A percentile compares a stretch with the other conserved stretches of the same genome.
phyloP scores from a whole-genome alignment of 139 green algal species.

The Pleodorina starrii region DNA sequence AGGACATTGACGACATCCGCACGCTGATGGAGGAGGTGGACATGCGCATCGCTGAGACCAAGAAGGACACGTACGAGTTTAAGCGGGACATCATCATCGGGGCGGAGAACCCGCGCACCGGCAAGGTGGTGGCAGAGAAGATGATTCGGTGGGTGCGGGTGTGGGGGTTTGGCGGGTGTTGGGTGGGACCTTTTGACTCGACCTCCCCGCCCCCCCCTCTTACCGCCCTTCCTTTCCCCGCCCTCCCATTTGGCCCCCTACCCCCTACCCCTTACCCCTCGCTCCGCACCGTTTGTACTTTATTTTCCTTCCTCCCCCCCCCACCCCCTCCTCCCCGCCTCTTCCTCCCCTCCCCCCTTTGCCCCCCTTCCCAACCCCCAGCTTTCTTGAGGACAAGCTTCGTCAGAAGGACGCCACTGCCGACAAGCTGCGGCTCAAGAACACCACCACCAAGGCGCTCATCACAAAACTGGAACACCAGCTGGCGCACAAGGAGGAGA shows the following conservation, averaged over 20 bases:
- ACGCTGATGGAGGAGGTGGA: constrained; percentile 85
- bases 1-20: constrained; percentile 80
- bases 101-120: constrained; percentile 79
- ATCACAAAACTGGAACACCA: constrained; percentile 80
- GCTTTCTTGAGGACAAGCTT: constrained; percentile 82
- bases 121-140: constrained; percentile 81
- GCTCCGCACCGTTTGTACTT: no score
- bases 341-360: background rate
- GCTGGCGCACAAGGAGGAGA: constrained; percentile 87
- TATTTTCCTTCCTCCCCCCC: no score
- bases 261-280: no score
- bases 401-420: constrained; percentile 76
- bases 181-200: no score
- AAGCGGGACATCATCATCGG: constrained; percentile 89
- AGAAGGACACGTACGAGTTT: constrained; percentile 90
- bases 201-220: no score
- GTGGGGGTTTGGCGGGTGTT: no score
- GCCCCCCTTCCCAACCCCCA: constrained; percentile 15
- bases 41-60: constrained; percentile 82
- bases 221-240: no score
- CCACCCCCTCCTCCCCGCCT: no score
- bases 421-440: constrained; percentile 87
- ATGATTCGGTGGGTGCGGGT: constrained; percentile 67
- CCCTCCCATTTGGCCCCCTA: no score
- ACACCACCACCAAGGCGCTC: constrained; percentile 77